Evolutionary conservation across 768 basidiomycete species (phyloP).

Genomic region (Hygrophoropsis aurantiaca): DNA sequence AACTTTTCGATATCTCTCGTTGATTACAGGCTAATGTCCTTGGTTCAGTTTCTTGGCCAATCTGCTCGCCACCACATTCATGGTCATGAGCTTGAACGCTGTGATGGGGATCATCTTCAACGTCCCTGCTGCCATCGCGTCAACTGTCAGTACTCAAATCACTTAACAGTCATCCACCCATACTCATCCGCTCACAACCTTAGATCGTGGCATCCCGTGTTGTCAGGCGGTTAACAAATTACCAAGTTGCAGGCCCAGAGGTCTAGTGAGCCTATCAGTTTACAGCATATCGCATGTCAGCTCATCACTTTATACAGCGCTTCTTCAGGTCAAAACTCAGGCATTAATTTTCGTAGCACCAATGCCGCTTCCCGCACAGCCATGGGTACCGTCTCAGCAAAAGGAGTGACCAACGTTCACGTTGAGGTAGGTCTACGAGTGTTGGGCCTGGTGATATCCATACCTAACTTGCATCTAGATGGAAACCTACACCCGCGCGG

Average conservation of each 20-base stretch:
- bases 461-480: slow-evolving; percentile 20
- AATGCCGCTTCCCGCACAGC: slow-evolving; percentile 14
- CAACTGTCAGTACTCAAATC: slow-evolving; percentile 51
- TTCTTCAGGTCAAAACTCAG: slow-evolving; percentile 17
- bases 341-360: slow-evolving; percentile 14
- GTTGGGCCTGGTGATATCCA: too few species aligned
- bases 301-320: background rate
- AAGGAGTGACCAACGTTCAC: slow-evolving; percentile 24
- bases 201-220: slow-evolving; percentile 62
- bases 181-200: background rate
- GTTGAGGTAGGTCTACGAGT: slow-evolving; percentile 36
- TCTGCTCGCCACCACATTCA: slow-evolving; percentile 52
- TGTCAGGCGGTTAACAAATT: slow-evolving; percentile 59
- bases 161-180: slow-evolving; percentile 1
- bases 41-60: slow-evolving; percentile 38
- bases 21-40: background rate
- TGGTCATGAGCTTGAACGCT: slow-evolving; percentile 62
- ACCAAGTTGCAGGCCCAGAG: slow-evolving; percentile 27
- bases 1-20: slow-evolving; percentile 24
- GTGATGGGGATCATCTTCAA: slow-evolving; percentile 70
- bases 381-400: slow-evolving; percentile 10
- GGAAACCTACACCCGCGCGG: slow-evolving; percentile 25
- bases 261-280: slow-evolving; percentile 22
- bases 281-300: background rate
- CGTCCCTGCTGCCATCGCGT: slow-evolving; percentile 58